Evolutionary conservation across 345 rosid genomes (phyloP).

Genomic region (Theobroma cacao): DNA sequence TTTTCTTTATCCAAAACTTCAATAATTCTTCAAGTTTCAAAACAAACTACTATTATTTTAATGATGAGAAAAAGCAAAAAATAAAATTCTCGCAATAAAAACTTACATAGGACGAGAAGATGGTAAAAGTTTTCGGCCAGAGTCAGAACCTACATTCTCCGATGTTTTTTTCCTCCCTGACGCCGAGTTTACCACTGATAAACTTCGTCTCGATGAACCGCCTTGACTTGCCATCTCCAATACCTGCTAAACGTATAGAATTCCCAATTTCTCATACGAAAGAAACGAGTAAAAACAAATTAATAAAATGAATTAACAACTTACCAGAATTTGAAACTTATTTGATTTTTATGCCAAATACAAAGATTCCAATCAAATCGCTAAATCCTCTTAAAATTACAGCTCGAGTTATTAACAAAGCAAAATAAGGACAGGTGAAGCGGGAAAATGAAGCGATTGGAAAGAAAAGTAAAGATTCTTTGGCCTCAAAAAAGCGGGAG

Average conservation of each 20-base stretch:
- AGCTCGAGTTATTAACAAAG: neutral
- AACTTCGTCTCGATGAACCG: slow-evolving; percentile 67
- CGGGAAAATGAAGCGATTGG: neutral
- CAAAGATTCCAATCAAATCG: neutral
- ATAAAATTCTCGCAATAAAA: neutral
- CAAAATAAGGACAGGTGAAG: neutral
- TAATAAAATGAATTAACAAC: neutral
- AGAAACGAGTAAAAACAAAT: neutral
- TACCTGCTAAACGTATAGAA: neutral
- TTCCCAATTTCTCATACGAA: neutral
- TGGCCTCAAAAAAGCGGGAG: neutral
- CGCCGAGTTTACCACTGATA: slow-evolving; percentile 45
- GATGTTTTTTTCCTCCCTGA: slow-evolving; percentile 50
- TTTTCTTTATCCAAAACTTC: neutral
- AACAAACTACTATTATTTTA: neutral
- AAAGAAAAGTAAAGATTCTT: neutral
- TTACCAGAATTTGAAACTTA: slow-evolving; percentile 6
- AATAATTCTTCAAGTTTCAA: neutral
- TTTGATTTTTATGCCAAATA: neutral
- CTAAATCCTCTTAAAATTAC: neutral
- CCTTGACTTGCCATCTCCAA: slow-evolving; percentile 71
- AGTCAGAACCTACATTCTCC: slow-evolving; percentile 54
- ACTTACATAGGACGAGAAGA: slow-evolving; percentile 65
- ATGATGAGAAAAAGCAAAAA: neutral
- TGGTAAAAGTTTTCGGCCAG: slow-evolving; percentile 55